Conservation (phyloP, 257 asterid genomes). For the Rubia yunnanensis region DNA sequence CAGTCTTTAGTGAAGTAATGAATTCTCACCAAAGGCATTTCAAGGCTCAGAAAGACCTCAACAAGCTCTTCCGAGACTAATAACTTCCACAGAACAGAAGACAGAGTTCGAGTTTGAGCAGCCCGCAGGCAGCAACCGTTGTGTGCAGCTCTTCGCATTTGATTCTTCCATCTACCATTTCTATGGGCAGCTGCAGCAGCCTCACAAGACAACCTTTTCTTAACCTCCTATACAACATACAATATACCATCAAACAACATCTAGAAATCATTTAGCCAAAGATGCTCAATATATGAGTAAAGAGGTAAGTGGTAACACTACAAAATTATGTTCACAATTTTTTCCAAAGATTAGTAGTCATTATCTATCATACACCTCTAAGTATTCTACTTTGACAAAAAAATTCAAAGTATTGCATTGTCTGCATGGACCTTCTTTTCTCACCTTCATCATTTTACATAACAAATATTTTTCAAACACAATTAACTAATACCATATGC, state of each 20-base stretch:
- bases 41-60: constrained; percentile 61
- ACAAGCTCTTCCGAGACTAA: constrained; percentile 65
- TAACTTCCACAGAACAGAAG: constrained; percentile 79
- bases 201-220: constrained; percentile 80
- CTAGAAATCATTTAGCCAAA: neutral
- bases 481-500: neutral
- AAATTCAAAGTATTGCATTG: neutral
- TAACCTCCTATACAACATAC: constrained; percentile 59
- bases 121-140: constrained; percentile 95
- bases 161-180: constrained; percentile 96
- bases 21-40: constrained; percentile 68
- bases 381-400: neutral
- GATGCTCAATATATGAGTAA: neutral
- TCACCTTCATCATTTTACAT: neutral
- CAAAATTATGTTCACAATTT: neutral
- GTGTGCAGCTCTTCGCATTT: constrained; percentile 81
- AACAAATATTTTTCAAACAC: too few species aligned
- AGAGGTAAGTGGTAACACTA: neutral
- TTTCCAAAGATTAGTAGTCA: neutral
- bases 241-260: constrained; percentile 4
- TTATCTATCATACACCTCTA: neutral
- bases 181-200: constrained; percentile 76
- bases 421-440: neutral
- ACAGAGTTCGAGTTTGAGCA: constrained; percentile 76
- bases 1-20: neutral